Base-by-base conservation (phyloP, 257 asterid species). In the Petrea volubilis region DNA sequence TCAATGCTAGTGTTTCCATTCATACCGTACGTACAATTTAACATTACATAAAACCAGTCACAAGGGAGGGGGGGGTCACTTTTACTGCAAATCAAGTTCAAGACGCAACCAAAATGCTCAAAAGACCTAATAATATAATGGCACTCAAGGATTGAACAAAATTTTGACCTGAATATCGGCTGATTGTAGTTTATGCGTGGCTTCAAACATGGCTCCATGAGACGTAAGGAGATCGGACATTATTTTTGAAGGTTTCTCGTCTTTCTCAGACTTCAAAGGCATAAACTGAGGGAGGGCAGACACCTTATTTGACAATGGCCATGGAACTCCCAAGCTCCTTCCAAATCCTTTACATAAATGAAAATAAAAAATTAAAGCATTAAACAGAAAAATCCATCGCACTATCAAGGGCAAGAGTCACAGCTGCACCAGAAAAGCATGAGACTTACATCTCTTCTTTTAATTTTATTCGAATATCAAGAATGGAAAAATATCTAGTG, bases 271-370 rank as follows among this genome's bases (percentile, higher is more conserved):
- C 66, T 79, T 82, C 34, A 81, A 73, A 51, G 85, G 34, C 85
- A 77, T 79, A 68, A 83, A 82, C 64, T 82, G 80, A 57, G 89
- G 89, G 60, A 80, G 77, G 13, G 79, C 68, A 64, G 89, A 70
- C 44, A 58, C 86, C 89, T 85, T 85, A 61, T 78, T 81, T 11
- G 85, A 67, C 52, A 73, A 63, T 0, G 67, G 67, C 95, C 91
- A 84, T 11, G 84, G 77, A 65, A 78, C 75, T 33, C 88, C 87
- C 9, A 85, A 72, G 72, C 64, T 63, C 76, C 72, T 77, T 29
- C 74, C 71, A 17, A 60, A 82, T 64, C 76, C 91, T 85, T 52
- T 7, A 28, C 68, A 41, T 69, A 17, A 31, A 43, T 52, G 34
- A 15, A 36, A 15, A 70, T 50, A 14, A 67, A 53, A 43, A 60